phyloP scores from a whole-genome alignment of 1,284 basidiomycete genomes.

The Heterobasidion occidentale region DNA sequence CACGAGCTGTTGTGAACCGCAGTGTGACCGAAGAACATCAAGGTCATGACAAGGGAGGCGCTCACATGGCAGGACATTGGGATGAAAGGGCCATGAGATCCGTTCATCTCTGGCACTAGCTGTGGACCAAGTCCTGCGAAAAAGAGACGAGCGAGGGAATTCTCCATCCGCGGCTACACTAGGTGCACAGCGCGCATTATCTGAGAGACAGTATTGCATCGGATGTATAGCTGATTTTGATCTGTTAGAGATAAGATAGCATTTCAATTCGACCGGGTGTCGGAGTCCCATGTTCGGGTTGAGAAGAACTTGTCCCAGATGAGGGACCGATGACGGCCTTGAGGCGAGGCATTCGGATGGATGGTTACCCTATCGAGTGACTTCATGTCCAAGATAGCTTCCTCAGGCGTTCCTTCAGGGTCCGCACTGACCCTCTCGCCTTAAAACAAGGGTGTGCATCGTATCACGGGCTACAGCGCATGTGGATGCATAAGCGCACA shows the following conservation, averaged over 20 bases:
- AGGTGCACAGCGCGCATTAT: no score
- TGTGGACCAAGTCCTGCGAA: no score
- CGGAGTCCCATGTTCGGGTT: not conserved
- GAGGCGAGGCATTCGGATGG: not conserved
- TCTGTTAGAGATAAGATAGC: not conserved
- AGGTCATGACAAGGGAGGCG: no score
- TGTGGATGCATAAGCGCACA: slow-evolving; percentile 1
- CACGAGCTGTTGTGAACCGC: no score
- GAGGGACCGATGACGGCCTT: not conserved
- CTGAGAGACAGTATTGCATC: no score
- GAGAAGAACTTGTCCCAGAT: no score
- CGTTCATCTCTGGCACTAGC: no score
- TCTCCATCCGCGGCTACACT: no score
- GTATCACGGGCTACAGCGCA: not conserved
- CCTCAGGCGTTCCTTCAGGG: not conserved
- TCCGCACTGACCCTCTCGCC: not conserved
- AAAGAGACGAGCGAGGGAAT: no score
- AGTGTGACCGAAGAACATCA: no score
- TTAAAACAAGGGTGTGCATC: not conserved
- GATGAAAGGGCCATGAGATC: no score
- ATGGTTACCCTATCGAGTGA: not conserved
- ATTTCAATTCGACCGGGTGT: not conserved
- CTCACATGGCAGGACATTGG: no score
- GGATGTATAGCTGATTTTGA: not conserved
- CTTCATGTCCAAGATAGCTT: not conserved